Base-by-base conservation (phyloP, 306 rosid genomes). In the Chamaecrista fasciculata region DNA sequence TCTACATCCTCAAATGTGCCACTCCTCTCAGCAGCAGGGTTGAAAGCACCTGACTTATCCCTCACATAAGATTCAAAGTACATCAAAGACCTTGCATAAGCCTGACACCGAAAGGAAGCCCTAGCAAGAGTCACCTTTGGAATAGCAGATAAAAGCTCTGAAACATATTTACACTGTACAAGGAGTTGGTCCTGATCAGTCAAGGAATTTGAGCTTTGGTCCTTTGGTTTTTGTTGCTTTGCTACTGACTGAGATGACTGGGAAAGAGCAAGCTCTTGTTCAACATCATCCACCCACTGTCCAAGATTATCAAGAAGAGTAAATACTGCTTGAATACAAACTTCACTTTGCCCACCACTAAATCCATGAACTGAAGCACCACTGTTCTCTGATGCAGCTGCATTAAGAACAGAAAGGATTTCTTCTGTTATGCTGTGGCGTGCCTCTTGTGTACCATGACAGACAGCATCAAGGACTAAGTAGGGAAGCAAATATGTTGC, bases 291-390 rank as follows among this genome's bases (percentile, higher is more conserved):
- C 79, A 78, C 87, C 98, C 97, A 94, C 77, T 94, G 96, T 66
- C 98, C 97, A 61, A 94, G 96, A 82, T 90, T 94, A 84, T 94
- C 97, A 78, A 94, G 97, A 76, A 94, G 98, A 74, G 94, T 90
- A 82, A 94, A 94, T 74, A 94, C 96, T 6, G 98, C 88, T 77
- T 88, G 98, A 69, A 94, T 85, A 79, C 98, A 94, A 76, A 94
- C 97, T 82, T 94, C 95, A 84, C 81, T 91, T 72, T 94, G 92
- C 80, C 98, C 87, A 48, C 87, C 92, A 74, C 71, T 78, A 66
- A 76, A 78, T 64, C 95, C 91, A 61, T 85, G 84, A 76, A 88
- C 88, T 67, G 86, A 66, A 79, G 85, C 86, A 31, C 86, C 97
- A 72, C 91, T 86, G 72, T 79, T 85, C 79, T 90, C 96, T 66